These are phyloP conservation scores for Lachnum nothofagi DNA, from an alignment of 2,329 filamentous ascomycete genomes.

Conservation along the genomic window DNA sequence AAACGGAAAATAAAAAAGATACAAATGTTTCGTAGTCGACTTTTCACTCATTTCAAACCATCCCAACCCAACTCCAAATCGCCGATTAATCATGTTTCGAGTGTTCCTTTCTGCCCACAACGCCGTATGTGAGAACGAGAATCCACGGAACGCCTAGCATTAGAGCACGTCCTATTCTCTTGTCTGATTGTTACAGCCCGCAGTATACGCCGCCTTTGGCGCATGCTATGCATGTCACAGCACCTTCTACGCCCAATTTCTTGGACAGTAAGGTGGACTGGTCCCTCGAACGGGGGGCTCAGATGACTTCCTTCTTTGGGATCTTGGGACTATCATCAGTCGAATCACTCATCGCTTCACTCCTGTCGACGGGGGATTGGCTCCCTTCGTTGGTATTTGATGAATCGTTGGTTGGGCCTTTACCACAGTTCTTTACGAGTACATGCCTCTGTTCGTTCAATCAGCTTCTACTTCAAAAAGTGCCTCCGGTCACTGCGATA, in stretches of 20 bases:
- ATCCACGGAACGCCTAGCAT: conserved; percentile 16
- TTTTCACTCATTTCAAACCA: conserved; percentile 5
- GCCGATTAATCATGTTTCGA: conserved; percentile 1
- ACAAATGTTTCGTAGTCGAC: not conserved
- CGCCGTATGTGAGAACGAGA: conserved; percentile 7
- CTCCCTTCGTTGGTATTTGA: conserved; percentile 22
- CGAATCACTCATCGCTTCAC: conserved; percentile 31
- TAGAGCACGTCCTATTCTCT: conserved; percentile 15
- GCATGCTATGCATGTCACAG: conserved; percentile 2
- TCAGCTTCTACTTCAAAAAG: conserved; percentile 25
- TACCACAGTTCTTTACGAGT: conserved; percentile 63
- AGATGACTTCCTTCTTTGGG: conserved; percentile 26
- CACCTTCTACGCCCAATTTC: conserved; percentile 3
- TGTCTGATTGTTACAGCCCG: conserved; percentile 9
- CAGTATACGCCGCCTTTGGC: conserved; percentile 17
- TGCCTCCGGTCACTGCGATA: conserved; percentile 14
- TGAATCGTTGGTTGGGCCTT: conserved; percentile 28
- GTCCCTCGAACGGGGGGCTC: not conserved
- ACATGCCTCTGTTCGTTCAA: conserved; percentile 52
- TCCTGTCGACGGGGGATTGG: conserved; percentile 29
- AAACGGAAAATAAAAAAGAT: conserved; percentile 5
- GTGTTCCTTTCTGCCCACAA: not conserved
- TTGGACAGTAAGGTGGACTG: conserved; percentile 6
- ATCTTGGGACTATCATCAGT: conserved; percentile 25
- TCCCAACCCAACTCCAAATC: conserved; percentile 12